Evolutionary conservation across 192 early-diverging fungal genomes (phyloP), one percentile per base, ranked within the genome.

Genomic region (Endogone sp.): DNA sequence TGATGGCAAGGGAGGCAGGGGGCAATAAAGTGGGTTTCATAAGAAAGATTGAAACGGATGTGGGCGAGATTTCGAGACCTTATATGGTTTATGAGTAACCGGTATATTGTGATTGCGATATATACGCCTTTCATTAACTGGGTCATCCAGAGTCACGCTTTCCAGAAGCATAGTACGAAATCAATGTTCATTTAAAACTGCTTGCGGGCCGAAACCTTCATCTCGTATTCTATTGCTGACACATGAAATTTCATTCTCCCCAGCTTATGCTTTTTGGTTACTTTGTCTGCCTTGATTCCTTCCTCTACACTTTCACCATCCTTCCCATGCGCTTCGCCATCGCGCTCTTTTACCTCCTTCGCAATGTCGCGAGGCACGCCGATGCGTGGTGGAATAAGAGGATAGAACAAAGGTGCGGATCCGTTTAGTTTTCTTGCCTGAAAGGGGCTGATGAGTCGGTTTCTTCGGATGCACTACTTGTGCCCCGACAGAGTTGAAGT

Each of bases 221-320:
- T 10, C 49, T 9, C 9, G 2, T 26, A 54, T 57, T 16, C 27
- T 37, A 30, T 30, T 49, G 28, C 49, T 77, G 24, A 25, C 49
- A 28, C 26, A 16, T 49, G 6, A 54, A 25, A 13, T 63, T 21
- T 74, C 22, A 56, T 87, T 44, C 16, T 67, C 8, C 25, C 44
- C 56, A 92, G 90, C 86, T 98, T 66, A 82, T 98, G 84, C 82
- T 86, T 26, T 93, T 98, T 82, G 98, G 98, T 20, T 90, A 90
- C 32, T 77, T 94, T 28, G 90, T 98, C 8, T 97, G 95, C 66
- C 77, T 98, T 31, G 98, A 99, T 72, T 93, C 97, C 16, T 95
- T 99, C 67, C 76, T 99, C 4, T 93, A 96, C 69, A 92, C 92
- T 2, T 96, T 98, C 72, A 96, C 98, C 0, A 94, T 98, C 58